Evolutionary conservation across 2,329 filamentous ascomycete genomes (phyloP).

Genomic region (Huntiella moniliformis): DNA sequence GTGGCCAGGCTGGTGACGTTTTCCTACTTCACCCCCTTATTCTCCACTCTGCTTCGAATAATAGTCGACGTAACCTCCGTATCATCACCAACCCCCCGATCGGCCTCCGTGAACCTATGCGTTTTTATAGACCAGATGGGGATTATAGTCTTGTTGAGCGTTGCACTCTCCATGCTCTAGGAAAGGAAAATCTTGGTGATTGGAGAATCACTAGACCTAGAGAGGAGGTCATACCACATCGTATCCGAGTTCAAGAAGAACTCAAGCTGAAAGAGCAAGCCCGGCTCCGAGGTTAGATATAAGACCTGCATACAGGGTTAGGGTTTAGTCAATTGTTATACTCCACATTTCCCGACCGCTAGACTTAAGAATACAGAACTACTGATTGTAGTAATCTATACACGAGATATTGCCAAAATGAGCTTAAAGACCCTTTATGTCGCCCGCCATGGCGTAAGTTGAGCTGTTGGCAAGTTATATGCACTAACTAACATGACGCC

Average conservation of each 20-base stretch:
- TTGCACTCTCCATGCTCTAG: slow-evolving; percentile 32
- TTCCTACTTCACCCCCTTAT: slow-evolving; percentile 41
- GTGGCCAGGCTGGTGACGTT: slow-evolving; percentile 35
- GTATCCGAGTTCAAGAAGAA: slow-evolving; percentile 16
- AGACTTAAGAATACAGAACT: no score
- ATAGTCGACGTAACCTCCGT: slow-evolving; percentile 15
- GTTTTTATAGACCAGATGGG: slow-evolving; percentile 23
- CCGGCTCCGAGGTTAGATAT: slow-evolving; percentile 20
- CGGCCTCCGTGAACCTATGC: slow-evolving; percentile 22
- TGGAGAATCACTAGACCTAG: slow-evolving; percentile 33
- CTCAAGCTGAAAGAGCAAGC: slow-evolving; percentile 21
- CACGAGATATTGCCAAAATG: slow-evolving; percentile 26
- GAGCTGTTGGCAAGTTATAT: slow-evolving; percentile 2
- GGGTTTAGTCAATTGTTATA: no score
- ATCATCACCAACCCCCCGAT: slow-evolving; percentile 23
- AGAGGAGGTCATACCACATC: slow-evolving; percentile 27
- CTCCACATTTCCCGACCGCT: no score
- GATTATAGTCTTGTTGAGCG: slow-evolving; percentile 36
- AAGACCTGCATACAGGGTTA: not conserved
- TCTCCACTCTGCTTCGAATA: slow-evolving; percentile 32
- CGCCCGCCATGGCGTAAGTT: slow-evolving; percentile 50
- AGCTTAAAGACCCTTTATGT: slow-evolving; percentile 55
- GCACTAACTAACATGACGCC: slow-evolving; percentile 3
- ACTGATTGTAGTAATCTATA: no score
- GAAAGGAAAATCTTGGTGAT: slow-evolving; percentile 26